These are phyloP conservation scores for Hura crepitans DNA, from an alignment of 441 rosid genomes.

Conservation along the genomic window DNA sequence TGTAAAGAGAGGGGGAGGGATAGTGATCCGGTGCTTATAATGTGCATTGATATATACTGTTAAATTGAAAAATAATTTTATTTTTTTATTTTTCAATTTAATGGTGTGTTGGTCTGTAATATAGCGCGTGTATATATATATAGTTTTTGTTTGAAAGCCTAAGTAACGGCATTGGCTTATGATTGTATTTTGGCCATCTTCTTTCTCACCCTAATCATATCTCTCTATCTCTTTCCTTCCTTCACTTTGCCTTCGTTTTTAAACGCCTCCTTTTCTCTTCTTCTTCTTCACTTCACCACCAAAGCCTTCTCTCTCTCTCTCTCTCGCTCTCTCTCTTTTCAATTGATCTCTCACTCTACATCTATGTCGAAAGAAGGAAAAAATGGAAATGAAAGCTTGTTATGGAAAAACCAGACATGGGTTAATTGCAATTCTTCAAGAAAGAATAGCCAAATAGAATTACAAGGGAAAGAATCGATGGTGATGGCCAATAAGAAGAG, in stretches of 20 bases:
- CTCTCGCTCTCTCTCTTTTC: background rate
- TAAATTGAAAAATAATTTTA: too few species aligned
- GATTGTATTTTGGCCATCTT: conserved; percentile 49
- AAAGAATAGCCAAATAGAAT: conserved; percentile 8
- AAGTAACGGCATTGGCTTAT: conserved; percentile 62
- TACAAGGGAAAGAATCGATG: background rate
- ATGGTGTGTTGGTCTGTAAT: too few species aligned
- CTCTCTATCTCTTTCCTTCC: conserved; percentile 23
- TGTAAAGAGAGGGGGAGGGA: too few species aligned
- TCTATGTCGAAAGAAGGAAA: conserved; percentile 30
- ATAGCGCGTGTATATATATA: background rate
- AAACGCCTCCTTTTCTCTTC: conserved; percentile 20
- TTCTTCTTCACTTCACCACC: conserved; percentile 19
- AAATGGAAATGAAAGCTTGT: conserved; percentile 23
- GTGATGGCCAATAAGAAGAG: background rate
- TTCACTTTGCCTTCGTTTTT: too few species aligned
- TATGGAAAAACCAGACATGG: conserved; percentile 39
- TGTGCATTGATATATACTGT: too few species aligned
- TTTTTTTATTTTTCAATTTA: too few species aligned
- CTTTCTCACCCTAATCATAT: conserved; percentile 15
- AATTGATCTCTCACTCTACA: background rate
- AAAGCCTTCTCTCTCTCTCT: background rate
- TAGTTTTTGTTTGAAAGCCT: conserved; percentile 35
- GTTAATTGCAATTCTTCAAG: conserved; percentile 37
- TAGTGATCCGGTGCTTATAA: too few species aligned